Percentiles rank a stretch among this genome's conserved stretches.
Evolutionary conservation across 177 flowering plant species (phyloP).

Genomic region (Vitis hybrid): DNA sequence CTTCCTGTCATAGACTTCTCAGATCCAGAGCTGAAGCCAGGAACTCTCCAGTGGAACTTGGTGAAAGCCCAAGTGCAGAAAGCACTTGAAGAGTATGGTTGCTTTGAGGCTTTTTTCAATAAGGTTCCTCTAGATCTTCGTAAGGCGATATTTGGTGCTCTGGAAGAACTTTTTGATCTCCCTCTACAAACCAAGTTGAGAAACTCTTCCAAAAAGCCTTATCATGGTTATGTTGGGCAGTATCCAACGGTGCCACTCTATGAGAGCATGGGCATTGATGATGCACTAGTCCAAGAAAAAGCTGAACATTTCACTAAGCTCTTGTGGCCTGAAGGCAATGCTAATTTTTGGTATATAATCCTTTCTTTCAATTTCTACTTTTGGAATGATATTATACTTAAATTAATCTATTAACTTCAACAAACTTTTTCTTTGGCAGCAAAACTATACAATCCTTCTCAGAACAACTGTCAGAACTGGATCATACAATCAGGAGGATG

Average conservation of each 20-base stretch:
- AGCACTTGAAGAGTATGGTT: slow-evolving; percentile 57
- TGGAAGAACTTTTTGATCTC: slow-evolving; percentile 49
- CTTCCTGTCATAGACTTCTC: slow-evolving; percentile 40
- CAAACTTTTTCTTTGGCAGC: slow-evolving; percentile 18
- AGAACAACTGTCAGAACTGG: slow-evolving; percentile 37
- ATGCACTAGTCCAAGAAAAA: slow-evolving; percentile 19
- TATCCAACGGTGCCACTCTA: slow-evolving; percentile 30
- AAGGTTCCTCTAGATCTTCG: slow-evolving; percentile 35
- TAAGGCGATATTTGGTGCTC: slow-evolving; percentile 25
- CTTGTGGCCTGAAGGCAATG: slow-evolving; percentile 53
- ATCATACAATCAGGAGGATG: slow-evolving; percentile 45
- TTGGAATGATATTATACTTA: too few relatives aligned
- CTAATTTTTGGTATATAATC: slow-evolving; percentile 21
- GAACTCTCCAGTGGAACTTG: slow-evolving; percentile 27
- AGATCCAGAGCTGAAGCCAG: slow-evolving; percentile 19
- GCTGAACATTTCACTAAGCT: slow-evolving; percentile 27
- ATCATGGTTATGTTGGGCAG: slow-evolving; percentile 47
- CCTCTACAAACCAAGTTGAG: slow-evolving; percentile 40
- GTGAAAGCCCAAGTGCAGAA: slow-evolving; percentile 26
- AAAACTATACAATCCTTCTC: slow-evolving; percentile 28
- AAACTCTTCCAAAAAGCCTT: slow-evolving; percentile 39
- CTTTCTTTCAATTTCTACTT: not conserved
- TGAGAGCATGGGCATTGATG: slow-evolving; percentile 50
- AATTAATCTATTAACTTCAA: not conserved
- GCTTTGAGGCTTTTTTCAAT: slow-evolving; percentile 49